These are phyloP conservation scores for Pyrenochaeta sp. DNA, from an alignment of 2,329 filamentous ascomycete species.

Conservation along the genomic window DNA sequence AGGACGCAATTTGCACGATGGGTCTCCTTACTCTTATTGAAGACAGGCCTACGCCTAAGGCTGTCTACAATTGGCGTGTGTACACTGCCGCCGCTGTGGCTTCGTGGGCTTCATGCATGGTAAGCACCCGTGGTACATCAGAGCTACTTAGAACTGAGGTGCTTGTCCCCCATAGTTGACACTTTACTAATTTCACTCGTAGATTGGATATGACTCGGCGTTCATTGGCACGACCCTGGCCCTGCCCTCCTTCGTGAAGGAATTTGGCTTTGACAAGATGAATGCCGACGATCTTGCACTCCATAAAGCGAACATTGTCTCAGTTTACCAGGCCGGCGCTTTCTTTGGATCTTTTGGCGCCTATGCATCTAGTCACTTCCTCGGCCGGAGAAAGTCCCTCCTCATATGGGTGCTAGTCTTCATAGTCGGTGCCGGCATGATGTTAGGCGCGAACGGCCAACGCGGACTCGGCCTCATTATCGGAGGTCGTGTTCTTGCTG, in stretches of 20 bases:
- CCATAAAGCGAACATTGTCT: conserved; percentile 78
- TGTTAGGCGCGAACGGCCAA: conserved; percentile 63
- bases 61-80: conserved; percentile 67
- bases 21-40: conserved; percentile 42
- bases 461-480: conserved; percentile 64
- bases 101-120: conserved; percentile 62
- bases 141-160: background rate
- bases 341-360: conserved; percentile 73
- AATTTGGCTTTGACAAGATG: conserved; percentile 69
- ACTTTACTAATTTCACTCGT: conserved; percentile 35
- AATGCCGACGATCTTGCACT: conserved; percentile 59
- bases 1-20: conserved; percentile 24
- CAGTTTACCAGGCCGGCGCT: conserved; percentile 80
- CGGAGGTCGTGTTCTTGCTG: conserved; percentile 64
- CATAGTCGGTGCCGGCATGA: conserved; percentile 72
- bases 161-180: background rate
- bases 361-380: conserved; percentile 70
- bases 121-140: background rate
- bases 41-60: conserved; percentile 61
- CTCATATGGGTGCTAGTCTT: conserved; percentile 70
- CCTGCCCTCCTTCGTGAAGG: conserved; percentile 71
- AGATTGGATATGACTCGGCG: conserved; percentile 71
- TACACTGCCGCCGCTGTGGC: conserved; percentile 63
- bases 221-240: conserved; percentile 80
- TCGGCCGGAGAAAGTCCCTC: conserved; percentile 72